Evolutionary conservation across 768 basidiomycete genomes (phyloP).

Genomic region (Auriscalpium orientale): DNA sequence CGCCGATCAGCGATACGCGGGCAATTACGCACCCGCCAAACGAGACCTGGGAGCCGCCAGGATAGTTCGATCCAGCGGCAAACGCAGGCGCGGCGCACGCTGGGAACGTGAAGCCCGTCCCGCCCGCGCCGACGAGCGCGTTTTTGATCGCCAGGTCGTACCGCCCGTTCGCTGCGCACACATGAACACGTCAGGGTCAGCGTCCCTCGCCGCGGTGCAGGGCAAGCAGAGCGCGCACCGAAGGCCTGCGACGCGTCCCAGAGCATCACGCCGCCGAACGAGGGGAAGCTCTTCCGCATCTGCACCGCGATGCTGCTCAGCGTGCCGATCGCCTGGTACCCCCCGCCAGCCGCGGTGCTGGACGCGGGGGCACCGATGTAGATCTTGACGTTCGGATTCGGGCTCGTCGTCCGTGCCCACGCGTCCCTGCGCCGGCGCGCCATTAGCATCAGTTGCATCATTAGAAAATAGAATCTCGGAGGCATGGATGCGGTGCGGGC

Average conservation of each 20-base stretch:
- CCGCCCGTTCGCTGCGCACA: slow-evolving; percentile 39
- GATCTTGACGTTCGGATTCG: slow-evolving; percentile 38
- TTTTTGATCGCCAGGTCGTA: slow-evolving; percentile 58
- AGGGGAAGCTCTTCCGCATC: slow-evolving; percentile 32
- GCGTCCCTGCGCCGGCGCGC: slow-evolving; percentile 29
- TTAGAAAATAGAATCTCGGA: background rate
- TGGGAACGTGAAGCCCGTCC: slow-evolving; percentile 63
- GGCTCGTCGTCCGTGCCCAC: slow-evolving; percentile 34
- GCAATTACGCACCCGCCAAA: slow-evolving; percentile 42
- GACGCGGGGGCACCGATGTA: slow-evolving; percentile 37
- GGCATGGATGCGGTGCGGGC: background rate
- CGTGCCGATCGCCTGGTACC: slow-evolving; percentile 27
- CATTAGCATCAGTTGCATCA: background rate
- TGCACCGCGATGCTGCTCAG: slow-evolving; percentile 26
- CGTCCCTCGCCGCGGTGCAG: too few species aligned
- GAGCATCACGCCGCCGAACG: slow-evolving; percentile 38
- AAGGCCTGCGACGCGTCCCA: slow-evolving; percentile 41
- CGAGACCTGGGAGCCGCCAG: slow-evolving; percentile 44
- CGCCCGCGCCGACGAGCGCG: slow-evolving; percentile 49
- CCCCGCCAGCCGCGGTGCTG: slow-evolving; percentile 32
- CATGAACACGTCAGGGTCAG: too few species aligned
- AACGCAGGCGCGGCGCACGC: slow-evolving; percentile 51
- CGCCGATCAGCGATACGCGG: background rate
- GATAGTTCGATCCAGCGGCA: slow-evolving; percentile 40
- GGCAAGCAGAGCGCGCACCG: slow-evolving; percentile 19